Evolutionary conservation across 2,329 filamentous ascomycete genomes (phyloP).

Genomic region (Acrodontium crateriforme): DNA sequence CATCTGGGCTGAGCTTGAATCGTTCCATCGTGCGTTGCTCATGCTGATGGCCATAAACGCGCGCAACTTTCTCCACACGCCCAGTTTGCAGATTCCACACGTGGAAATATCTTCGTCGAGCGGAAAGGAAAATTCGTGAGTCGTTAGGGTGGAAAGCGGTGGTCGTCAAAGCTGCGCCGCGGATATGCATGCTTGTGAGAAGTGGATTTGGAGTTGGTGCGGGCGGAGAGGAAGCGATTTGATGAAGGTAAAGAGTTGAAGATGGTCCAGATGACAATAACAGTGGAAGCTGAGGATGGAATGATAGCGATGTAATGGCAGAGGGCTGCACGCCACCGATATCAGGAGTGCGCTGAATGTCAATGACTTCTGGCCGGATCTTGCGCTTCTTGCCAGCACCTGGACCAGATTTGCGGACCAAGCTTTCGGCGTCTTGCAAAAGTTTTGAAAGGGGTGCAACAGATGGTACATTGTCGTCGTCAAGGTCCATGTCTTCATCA

Average conservation of each 20-base stretch:
- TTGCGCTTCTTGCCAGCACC: conserved; percentile 47
- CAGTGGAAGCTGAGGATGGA: conserved; percentile 80
- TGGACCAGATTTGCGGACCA: conserved; percentile 41
- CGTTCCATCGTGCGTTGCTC: conserved; percentile 85
- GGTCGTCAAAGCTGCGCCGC: conserved; percentile 67
- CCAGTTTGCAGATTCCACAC: conserved; percentile 81
- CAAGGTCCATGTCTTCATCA: conserved; percentile 40
- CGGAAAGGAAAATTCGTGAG: conserved; percentile 74
- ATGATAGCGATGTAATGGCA: conserved; percentile 68
- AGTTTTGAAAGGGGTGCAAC: conserved; percentile 67
- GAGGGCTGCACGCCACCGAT: conserved; percentile 64
- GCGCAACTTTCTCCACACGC: conserved; percentile 65
- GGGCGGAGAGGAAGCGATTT: conserved; percentile 62
- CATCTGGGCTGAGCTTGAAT: conserved; percentile 78
- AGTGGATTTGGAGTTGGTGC: conserved; percentile 67
- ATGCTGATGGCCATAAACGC: conserved; percentile 59
- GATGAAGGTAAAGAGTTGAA: conserved; percentile 76
- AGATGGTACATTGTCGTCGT: conserved; percentile 44
- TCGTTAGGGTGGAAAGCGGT: conserved; percentile 62
- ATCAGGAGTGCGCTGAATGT: conserved; percentile 80
- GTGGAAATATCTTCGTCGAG: conserved; percentile 82
- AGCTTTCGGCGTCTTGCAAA: conserved; percentile 57
- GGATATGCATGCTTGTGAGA: conserved; percentile 78
- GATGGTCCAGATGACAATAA: conserved; percentile 80
- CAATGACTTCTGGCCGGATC: conserved; percentile 72